phyloP scores from a whole-genome alignment of 495 filamentous ascomycete species.

The Xylaria bambusicola region DNA sequence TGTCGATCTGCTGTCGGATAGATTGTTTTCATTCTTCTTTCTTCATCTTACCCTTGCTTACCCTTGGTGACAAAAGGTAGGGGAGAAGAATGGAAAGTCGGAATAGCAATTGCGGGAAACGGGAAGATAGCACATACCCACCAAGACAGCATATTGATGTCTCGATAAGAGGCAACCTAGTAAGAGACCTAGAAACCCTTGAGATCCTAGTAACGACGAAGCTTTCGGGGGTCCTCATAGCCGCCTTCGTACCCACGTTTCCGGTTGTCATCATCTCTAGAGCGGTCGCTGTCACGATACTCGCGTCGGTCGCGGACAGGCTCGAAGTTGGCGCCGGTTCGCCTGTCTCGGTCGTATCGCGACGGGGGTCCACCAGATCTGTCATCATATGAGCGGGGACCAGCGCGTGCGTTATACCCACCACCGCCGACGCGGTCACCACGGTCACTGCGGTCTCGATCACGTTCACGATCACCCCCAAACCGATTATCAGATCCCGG shows the following conservation, averaged over 20 bases:
- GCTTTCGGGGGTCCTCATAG: conserved; percentile 77
- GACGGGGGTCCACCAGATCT: conserved; percentile 61
- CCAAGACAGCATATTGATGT: conserved; percentile 42
- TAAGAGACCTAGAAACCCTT: too few relatives aligned
- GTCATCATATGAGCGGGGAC: conserved; percentile 64
- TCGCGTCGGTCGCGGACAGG: conserved; percentile 61
- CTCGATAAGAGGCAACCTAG: conserved; percentile 32
- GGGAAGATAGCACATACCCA: conserved; percentile 48
- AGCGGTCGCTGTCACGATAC: conserved; percentile 38
- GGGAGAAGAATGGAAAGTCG: conserved; percentile 47
- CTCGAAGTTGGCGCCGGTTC: conserved; percentile 69
- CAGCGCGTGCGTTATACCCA: conserved; percentile 61
- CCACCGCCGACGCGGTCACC: conserved; percentile 46
- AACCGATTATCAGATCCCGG: conserved; percentile 67
- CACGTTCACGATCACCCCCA: conserved; percentile 52
- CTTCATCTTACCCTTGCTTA: conserved; percentile 56
- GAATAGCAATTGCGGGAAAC: conserved; percentile 29
- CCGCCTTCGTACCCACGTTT: conserved; percentile 65
- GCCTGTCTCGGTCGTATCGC: conserved; percentile 57
- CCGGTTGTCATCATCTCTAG: conserved; percentile 60
- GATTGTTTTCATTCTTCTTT: conserved; percentile 4
- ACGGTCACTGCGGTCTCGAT: conserved; percentile 57
- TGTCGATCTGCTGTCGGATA: conserved; percentile 1
- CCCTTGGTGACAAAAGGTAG: conserved; percentile 61
- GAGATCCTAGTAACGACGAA: conserved; percentile 70